phyloP scores from a whole-genome alignment of 441 rosid species.

The Hura crepitans region DNA sequence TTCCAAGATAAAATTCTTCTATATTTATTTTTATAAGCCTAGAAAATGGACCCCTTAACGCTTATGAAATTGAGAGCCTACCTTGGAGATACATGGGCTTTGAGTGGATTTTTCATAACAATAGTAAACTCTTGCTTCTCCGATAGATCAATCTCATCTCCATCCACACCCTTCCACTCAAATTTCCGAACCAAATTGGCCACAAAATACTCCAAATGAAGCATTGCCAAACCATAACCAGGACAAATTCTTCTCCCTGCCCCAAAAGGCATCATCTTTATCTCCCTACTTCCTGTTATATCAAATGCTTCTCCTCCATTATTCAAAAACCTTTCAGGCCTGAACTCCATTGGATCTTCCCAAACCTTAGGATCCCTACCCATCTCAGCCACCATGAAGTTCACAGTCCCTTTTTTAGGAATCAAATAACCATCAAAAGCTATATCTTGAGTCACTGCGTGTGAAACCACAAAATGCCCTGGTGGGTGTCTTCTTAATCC shows the following conservation, averaged over 20 bases:
- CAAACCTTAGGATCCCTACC: not conserved
- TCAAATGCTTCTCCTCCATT: slow-evolving; percentile 10
- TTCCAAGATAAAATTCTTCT: too few species aligned
- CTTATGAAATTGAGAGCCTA: too few species aligned
- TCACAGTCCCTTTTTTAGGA: not conserved
- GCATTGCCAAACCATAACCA: slow-evolving; percentile 26
- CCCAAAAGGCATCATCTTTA: slow-evolving; percentile 30
- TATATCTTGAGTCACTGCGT: not conserved
- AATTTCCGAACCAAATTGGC: slow-evolving; percentile 27
- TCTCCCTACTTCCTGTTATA: slow-evolving; percentile 31
- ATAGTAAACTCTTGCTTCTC: slow-evolving; percentile 15
- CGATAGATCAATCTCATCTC: slow-evolving; percentile 25
- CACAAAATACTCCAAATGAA: slow-evolving; percentile 26
- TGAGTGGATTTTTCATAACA: slow-evolving; percentile 27
- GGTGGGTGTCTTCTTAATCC: not conserved
- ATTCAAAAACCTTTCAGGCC: slow-evolving; percentile 33
- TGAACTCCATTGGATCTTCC: slow-evolving; percentile 21
- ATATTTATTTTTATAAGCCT: too few species aligned
- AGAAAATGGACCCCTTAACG: too few species aligned
- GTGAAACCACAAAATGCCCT: not conserved
- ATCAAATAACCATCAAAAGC: not conserved
- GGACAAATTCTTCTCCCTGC: slow-evolving; percentile 38
- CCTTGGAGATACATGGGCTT: not conserved
- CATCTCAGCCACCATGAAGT: not conserved
- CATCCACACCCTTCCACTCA: slow-evolving; percentile 23